Percentiles rank a stretch among this genome's conserved stretches.
Evolutionary conservation across 2,329 filamentous ascomycete genomes (phyloP).

Genomic region (Nannizzia gypsea): DNA sequence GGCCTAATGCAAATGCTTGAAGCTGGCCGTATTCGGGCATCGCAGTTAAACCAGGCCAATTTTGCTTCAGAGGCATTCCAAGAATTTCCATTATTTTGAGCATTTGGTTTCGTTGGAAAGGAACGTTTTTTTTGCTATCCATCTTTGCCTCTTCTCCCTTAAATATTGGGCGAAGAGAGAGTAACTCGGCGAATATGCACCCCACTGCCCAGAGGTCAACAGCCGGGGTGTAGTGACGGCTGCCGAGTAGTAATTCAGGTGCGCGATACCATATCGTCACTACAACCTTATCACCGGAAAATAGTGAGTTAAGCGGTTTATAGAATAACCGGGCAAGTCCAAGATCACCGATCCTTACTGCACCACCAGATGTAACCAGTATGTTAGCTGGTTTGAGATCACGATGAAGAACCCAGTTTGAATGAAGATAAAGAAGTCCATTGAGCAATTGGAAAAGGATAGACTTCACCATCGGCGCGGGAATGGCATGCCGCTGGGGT

Average conservation of each 20-base stretch:
- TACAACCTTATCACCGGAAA: conserved; percentile 91
- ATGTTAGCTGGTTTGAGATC: conserved; percentile 98
- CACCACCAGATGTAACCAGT: conserved; percentile 83
- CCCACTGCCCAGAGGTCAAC: conserved; percentile 97
- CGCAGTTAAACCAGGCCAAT: conserved; percentile 69
- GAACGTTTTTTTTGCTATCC: conserved; percentile 94
- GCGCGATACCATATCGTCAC: conserved; percentile 99
- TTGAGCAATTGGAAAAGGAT: conserved; percentile 95
- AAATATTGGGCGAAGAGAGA: conserved; percentile 86
- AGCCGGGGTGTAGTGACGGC: conserved; percentile 90
- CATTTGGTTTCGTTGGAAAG: conserved; percentile 97
- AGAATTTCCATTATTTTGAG: conserved; percentile 97
- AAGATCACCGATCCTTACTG: conserved; percentile 89
- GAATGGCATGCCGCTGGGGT: conserved; percentile 75
- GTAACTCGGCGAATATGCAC: conserved; percentile 90
- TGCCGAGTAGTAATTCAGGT: conserved; percentile 82
- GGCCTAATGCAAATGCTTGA: conserved; percentile 36
- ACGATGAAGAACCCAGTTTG: conserved; percentile 92
- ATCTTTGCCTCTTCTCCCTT: conserved; percentile 99
- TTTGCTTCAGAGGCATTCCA: conserved; percentile 75
- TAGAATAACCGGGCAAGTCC: conserved; percentile 86
- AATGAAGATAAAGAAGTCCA: conserved; percentile 86
- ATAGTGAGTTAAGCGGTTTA: conserved; percentile 84
- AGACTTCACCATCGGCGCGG: conserved; percentile 75
- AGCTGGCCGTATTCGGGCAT: conserved; percentile 83